Percentiles rank a stretch among this genome's conserved stretches.
Evolutionary conservation across 306 rosid species (phyloP).

Genomic region (Rosa persica): DNA sequence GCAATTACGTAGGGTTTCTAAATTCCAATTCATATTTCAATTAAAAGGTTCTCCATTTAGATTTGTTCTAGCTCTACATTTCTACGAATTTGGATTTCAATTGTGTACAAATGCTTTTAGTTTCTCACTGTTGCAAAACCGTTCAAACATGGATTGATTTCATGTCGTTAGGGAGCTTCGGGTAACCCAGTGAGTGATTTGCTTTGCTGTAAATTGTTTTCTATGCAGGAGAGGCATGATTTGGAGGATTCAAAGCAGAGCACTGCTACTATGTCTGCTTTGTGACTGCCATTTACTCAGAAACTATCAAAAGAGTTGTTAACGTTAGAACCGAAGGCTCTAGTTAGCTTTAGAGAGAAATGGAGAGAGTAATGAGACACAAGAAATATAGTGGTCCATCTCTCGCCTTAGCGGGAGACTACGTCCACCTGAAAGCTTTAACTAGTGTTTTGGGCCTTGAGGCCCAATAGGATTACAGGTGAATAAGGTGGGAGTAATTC

Average conservation of each 20-base stretch:
- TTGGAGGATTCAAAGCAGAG: constrained; percentile 78
- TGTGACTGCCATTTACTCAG: constrained; percentile 47
- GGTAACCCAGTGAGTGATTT: not conserved
- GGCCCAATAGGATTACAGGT: too few relatives aligned
- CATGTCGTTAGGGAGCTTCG: not conserved
- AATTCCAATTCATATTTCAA: constrained; percentile 1
- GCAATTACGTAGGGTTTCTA: constrained; percentile 44
- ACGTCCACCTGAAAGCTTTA: too few relatives aligned
- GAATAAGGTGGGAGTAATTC: too few relatives aligned
- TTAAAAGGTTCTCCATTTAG: constrained; percentile 5
- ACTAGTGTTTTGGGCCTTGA: too few relatives aligned
- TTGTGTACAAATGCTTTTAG: not conserved
- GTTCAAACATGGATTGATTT: not conserved
- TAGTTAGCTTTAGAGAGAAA: too few relatives aligned
- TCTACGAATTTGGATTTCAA: not conserved
- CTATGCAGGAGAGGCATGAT: constrained; percentile 70
- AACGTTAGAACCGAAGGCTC: too few relatives aligned
- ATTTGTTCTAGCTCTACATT: not conserved
- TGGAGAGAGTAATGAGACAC: too few relatives aligned
- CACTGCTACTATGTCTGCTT: constrained; percentile 94
- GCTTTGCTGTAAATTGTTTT: not conserved
- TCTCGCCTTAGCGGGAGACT: too few relatives aligned
- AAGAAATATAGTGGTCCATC: too few relatives aligned
- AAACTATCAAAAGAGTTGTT: not conserved
- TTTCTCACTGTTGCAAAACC: not conserved